phyloP scores from a whole-genome alignment of 192 early-diverging fungal genomes.

The Paraglomus brasilianum region DNA sequence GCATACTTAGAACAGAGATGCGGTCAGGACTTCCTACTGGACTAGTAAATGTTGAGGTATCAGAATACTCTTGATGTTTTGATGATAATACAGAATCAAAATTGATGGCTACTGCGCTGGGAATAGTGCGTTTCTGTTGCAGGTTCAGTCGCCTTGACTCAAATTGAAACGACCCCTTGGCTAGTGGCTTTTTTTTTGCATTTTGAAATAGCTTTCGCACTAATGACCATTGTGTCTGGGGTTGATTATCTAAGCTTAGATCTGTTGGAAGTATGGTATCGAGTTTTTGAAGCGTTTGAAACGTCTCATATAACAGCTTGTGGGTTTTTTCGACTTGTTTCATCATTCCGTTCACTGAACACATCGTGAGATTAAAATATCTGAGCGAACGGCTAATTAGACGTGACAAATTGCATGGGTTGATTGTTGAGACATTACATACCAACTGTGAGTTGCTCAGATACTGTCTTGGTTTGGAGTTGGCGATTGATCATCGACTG shows the following conservation, averaged over 20 bases:
- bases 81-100: conserved; percentile 19
- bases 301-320: conserved; percentile 18
- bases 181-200: conserved; percentile 7
- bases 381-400: no score
- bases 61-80: conserved; percentile 22
- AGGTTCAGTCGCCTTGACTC: conserved; percentile 19
- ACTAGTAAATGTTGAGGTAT: no score
- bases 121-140: conserved; percentile 1
- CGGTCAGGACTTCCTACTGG: neutral
- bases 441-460: conserved; percentile 26
- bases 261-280: conserved; percentile 16
- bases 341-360: conserved; percentile 24
- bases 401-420: no score
- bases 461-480: conserved; percentile 24
- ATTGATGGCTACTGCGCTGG: neutral
- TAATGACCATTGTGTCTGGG: conserved; percentile 8
- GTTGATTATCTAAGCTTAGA: neutral
- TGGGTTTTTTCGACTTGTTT: conserved; percentile 32
- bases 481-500: conserved; percentile 16
- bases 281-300: conserved; percentile 24
- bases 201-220: conserved; percentile 26
- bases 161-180: conserved; percentile 4
- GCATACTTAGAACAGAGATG: no score
- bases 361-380: no score
- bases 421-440: no score